phyloP scores from a whole-genome alignment of 345 rosid genomes.

The Carallia brachiata region DNA sequence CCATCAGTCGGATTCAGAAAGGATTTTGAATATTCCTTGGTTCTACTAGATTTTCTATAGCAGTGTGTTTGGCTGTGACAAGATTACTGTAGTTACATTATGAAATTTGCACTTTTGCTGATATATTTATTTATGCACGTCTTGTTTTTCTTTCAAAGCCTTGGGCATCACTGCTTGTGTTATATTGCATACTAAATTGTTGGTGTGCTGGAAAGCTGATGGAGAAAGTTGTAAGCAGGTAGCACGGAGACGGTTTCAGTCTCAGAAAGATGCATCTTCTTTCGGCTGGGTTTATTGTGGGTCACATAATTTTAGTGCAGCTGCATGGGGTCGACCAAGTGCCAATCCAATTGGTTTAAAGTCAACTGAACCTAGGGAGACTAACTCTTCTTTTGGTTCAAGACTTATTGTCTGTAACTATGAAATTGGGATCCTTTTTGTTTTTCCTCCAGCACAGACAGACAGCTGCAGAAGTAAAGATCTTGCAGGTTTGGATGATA shows the following conservation, averaged over 20 bases:
- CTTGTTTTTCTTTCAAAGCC: not conserved
- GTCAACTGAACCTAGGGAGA: conserved; percentile 26
- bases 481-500: conserved; percentile 47
- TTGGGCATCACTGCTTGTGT: not conserved
- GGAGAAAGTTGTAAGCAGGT: conserved; percentile 45
- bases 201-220: conserved; percentile 6
- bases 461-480: conserved; percentile 19
- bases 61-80: too few species aligned
- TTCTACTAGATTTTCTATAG: too few species aligned
- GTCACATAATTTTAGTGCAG: conserved; percentile 89
- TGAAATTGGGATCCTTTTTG: conserved; percentile 77
- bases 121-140: not conserved
- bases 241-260: conserved; percentile 64
- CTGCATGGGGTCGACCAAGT: conserved; percentile 86
- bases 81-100: too few species aligned
- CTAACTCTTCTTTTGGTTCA: conserved; percentile 18
- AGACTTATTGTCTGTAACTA: conserved; percentile 80
- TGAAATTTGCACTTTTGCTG: not conserved
- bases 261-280: conserved; percentile 44
- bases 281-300: conserved; percentile 92
- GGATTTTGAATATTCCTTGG: too few species aligned
- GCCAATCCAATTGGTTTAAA: conserved; percentile 37
- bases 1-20: too few species aligned
- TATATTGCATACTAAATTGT: not conserved
- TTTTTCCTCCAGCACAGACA: conserved; percentile 61